Evolutionary conservation across 352 stramenopile genomes (phyloP), one percentile per base, ranked within the genome.

Genomic region (Pythium phragmiticola): DNA sequence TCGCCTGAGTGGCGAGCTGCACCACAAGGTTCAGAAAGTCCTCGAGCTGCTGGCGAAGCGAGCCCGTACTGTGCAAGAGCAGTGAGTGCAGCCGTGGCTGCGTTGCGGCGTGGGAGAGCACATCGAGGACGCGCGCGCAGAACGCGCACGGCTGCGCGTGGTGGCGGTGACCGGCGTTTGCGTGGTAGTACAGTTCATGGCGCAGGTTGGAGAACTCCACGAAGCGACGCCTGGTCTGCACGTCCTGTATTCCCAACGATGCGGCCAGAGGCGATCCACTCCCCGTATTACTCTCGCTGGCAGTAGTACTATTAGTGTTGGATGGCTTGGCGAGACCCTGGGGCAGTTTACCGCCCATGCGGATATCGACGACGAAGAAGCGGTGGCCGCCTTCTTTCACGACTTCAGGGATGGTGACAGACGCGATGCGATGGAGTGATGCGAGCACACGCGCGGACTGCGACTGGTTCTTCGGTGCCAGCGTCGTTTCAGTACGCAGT

Each of bases 111-210:
- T 63, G 45, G 2, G 34, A 53, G 11, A 68, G 17, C 11, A 63
- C 43, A 1, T 43, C 61, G 8, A 48, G 23, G 7, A 45, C 54
- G 9, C 4, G 39, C 23, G 39, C 37, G 36, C 61, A 62, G 41
- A 68, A 68, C 45, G 54, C 53, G n/a, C 61, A 68, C 26, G 48
- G 46, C 17, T 41, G n/a, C 8, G 34, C 14, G 34, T 68, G 34
- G 34, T 53, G 5, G 34, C 49, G 53, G 8, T 68, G 61, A 37
- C 61, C 61, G 1, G 61, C 34, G 54, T 53, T 53, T 1, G 54
- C 54, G 26, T 63, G 53, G 36, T 63, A 68, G 54, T 59, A 59
- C 21, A 68, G 33, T 45, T 68, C 61, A 19, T 63, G 34, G 33
- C 61, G 61, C 5, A 68, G 34, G 39, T 68, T 68, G 13, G 26